Conservation (phyloP, 108 stramenopile species). For the Fragilaria radians region DNA sequence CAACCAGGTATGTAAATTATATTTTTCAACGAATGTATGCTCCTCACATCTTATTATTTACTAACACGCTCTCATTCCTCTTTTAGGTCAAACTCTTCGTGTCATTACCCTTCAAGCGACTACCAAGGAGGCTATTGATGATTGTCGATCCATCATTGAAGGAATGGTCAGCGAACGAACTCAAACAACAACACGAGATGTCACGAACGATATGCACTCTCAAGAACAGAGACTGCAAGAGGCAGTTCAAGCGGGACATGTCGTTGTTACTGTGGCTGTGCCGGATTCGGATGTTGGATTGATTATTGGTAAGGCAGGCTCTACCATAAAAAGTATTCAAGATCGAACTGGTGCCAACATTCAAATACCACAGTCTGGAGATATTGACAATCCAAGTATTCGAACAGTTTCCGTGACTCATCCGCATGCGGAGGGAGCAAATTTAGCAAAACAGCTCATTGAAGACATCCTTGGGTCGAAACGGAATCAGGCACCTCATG, state of each 20-base stretch:
- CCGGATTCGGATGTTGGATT: conserved; percentile 91
- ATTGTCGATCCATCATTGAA: conserved; percentile 74
- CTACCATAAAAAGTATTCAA: conserved; percentile 89
- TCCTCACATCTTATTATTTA: too few species aligned
- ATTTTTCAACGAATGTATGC: too few species aligned
- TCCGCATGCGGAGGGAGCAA: conserved; percentile 65
- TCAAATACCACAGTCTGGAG: conserved; percentile 86
- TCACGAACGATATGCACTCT: background rate
- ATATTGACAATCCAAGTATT: conserved; percentile 52
- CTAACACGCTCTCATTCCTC: too few species aligned
- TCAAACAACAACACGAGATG: conserved; percentile 23
- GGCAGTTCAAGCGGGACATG: conserved; percentile 67
- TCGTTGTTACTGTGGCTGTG: conserved; percentile 64
- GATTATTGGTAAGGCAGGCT: conserved; percentile 95
- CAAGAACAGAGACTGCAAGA: conserved; percentile 30
- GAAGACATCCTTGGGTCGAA: conserved; percentile 15
- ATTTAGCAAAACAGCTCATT: conserved; percentile 52
- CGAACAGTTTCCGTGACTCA: conserved; percentile 80
- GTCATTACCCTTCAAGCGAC: conserved; percentile 74
- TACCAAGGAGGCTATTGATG: conserved; percentile 58
- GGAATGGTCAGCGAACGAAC: conserved; percentile 70
- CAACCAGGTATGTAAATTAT: too few species aligned
- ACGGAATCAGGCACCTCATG: conserved; percentile 4
- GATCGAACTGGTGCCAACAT: conserved; percentile 84
- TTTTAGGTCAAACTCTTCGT: conserved; percentile 68